Evolutionary conservation across 306 rosid species (phyloP).

Genomic region (Erythrophleum fordii): DNA sequence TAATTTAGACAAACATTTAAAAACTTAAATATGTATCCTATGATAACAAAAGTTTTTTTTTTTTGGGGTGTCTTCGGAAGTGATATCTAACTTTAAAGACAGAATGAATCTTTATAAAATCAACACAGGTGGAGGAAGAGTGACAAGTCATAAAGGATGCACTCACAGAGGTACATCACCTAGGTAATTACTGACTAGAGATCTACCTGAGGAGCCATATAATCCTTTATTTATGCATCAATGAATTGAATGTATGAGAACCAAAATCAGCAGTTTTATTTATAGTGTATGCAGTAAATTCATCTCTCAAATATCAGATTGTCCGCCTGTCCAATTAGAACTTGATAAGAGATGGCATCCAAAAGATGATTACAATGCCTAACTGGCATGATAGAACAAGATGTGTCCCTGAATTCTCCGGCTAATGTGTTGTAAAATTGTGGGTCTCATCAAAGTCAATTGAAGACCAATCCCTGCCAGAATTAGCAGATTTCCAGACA

Average conservation of each 20-base stretch:
- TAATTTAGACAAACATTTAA: constrained; percentile 3
- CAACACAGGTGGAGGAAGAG: constrained; percentile 6
- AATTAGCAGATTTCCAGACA: constrained; percentile 12
- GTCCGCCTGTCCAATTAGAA: constrained; percentile 7
- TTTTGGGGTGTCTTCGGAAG: constrained; percentile 6
- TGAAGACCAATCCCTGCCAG: constrained; percentile 12
- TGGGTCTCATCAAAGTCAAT: constrained; percentile 21
- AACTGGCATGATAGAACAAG: constrained; percentile 2
- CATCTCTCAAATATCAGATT: constrained; percentile 17
- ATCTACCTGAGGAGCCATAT: not conserved
- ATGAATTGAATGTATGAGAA: not conserved
- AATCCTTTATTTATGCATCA: not conserved
- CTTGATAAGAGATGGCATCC: not conserved
- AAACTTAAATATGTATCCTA: not conserved
- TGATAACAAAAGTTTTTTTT: constrained; percentile 23
- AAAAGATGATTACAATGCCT: constrained; percentile 11
- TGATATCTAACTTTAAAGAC: not conserved
- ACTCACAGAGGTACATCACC: not conserved
- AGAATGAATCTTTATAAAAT: not conserved
- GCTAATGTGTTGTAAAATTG: not conserved
- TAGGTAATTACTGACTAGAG: not conserved
- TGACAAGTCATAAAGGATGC: not conserved
- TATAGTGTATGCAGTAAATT: constrained; percentile 15
- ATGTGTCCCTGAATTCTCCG: constrained; percentile 17
- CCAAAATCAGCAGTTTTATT: not conserved